A percentile compares a stretch with the other conserved stretches of the same genome.
phyloP scores from a whole-genome alignment of 106 monocot species.

The Dioscorea alata region DNA sequence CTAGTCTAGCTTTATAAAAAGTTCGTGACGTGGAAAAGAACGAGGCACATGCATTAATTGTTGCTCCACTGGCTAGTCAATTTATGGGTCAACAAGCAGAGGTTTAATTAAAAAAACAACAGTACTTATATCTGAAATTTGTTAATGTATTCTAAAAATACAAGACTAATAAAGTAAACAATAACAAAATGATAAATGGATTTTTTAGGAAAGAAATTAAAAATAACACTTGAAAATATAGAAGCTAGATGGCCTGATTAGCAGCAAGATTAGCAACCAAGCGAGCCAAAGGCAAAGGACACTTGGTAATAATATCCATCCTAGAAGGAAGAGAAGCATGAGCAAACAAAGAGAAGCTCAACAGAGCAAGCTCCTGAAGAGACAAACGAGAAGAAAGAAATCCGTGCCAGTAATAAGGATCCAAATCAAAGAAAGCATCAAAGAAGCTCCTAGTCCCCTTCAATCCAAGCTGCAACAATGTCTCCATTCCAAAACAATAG shows the following conservation, averaged over 20 bases:
- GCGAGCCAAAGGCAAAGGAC: slow-evolving; percentile 20
- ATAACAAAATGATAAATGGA: too few species aligned
- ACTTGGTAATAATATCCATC: slow-evolving; percentile 27
- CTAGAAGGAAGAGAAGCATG: slow-evolving; percentile 9
- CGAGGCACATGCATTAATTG: too few species aligned
- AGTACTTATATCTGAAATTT: too few species aligned
- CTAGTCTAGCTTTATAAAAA: too few species aligned
- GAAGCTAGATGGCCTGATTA: background rate
- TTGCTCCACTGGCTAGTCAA: too few species aligned
- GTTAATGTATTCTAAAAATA: too few species aligned
- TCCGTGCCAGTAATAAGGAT: slow-evolving; percentile 23
- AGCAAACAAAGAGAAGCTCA: slow-evolving; percentile 18
- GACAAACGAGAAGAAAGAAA: slow-evolving; percentile 22
- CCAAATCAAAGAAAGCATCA: slow-evolving; percentile 34
- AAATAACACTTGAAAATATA: too few species aligned
- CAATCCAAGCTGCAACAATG: slow-evolving; percentile 24
- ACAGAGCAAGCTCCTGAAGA: slow-evolving; percentile 12
- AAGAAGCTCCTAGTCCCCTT: slow-evolving; percentile 27
- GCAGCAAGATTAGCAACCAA: slow-evolving; percentile 19
- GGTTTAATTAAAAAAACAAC: too few species aligned
- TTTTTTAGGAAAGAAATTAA: too few species aligned
- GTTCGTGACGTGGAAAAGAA: too few species aligned
- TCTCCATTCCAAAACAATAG: slow-evolving; percentile 37
- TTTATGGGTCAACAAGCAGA: too few species aligned
- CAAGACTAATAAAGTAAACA: too few species aligned